Evolutionary conservation across 2,329 filamentous ascomycete species (phyloP).

Genomic region (Beauveria scarabaeidicola): DNA sequence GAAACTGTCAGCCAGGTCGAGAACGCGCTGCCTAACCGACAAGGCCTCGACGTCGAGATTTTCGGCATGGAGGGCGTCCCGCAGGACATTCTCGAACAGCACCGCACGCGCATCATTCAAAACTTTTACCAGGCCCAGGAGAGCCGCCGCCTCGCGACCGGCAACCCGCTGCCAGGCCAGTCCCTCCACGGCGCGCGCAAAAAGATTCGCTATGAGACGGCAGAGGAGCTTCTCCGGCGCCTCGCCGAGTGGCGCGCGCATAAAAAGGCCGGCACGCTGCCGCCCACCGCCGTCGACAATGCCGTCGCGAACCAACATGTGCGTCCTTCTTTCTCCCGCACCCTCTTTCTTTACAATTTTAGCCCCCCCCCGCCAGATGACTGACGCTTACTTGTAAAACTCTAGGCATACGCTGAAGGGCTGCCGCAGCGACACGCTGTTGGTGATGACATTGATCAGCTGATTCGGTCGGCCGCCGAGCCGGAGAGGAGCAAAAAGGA

Average conservation of each 20-base stretch:
- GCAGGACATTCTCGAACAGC: slow-evolving; percentile 70
- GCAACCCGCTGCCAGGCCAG: slow-evolving; percentile 68
- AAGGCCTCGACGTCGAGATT: slow-evolving; percentile 85
- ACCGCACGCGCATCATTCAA: slow-evolving; percentile 78
- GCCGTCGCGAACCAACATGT: background rate
- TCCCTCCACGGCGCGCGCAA: slow-evolving; percentile 57
- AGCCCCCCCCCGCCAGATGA: background rate
- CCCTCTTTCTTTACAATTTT: background rate
- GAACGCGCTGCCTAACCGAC: slow-evolving; percentile 81
- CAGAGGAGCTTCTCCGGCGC: slow-evolving; percentile 71
- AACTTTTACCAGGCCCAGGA: slow-evolving; percentile 80
- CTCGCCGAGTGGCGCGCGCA: slow-evolving; percentile 69
- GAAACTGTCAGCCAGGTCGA: slow-evolving; percentile 81
- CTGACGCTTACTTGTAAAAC: background rate
- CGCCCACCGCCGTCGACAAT: slow-evolving; percentile 26
- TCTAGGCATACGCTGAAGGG: slow-evolving; percentile 17
- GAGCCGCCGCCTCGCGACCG: slow-evolving; percentile 71
- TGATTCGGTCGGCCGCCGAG: slow-evolving; percentile 56
- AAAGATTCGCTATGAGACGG: slow-evolving; percentile 64
- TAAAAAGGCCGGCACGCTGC: slow-evolving; percentile 46
- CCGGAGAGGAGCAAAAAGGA: slow-evolving; percentile 55
- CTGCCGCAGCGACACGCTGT: slow-evolving; percentile 23
- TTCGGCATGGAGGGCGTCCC: slow-evolving; percentile 98
- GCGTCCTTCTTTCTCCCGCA: background rate
- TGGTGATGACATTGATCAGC: slow-evolving; percentile 55